Evolutionary conservation across 2,329 filamentous ascomycete species (phyloP).

Genomic region (Macrophomina phaseolina): DNA sequence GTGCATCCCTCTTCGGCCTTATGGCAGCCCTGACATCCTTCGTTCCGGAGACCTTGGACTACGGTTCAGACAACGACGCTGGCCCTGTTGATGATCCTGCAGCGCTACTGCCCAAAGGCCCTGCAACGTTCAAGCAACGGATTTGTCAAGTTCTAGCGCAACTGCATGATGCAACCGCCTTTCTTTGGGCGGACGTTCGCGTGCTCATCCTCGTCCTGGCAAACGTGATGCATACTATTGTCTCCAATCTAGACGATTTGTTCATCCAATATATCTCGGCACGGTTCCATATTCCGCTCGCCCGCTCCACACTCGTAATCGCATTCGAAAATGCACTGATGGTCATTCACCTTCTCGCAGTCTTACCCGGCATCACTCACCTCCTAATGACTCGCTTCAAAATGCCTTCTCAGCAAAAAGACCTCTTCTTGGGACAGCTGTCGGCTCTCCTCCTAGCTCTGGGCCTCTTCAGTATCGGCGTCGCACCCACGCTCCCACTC

Average conservation of each 20-base stretch:
- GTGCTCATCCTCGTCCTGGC: conserved; percentile 38
- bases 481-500: conserved; percentile 36
- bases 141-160: conserved; percentile 5
- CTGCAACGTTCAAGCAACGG: conserved; percentile 2
- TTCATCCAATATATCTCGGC: conserved; percentile 61
- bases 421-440: conserved; percentile 40
- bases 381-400: conserved; percentile 29
- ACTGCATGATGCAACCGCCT: conserved; percentile 33
- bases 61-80: conserved; percentile 1
- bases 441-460: conserved; percentile 35
- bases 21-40: conserved; percentile 29
- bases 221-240: conserved; percentile 38
- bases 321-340: conserved; percentile 38
- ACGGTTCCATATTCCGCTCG: conserved; percentile 56
- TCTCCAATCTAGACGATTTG: conserved; percentile 36
- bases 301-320: conserved; percentile 40
- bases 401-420: conserved; percentile 31
- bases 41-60: conserved; percentile 44
- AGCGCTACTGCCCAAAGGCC: background rate
- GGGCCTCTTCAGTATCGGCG: conserved; percentile 38
- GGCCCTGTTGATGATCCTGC: background rate
- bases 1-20: conserved; percentile 27
- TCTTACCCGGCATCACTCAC: conserved; percentile 38
- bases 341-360: conserved; percentile 37
- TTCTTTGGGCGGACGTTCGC: conserved; percentile 39